Evolutionary conservation across 768 basidiomycete species (phyloP).

Genomic region (Naganishia vaughanmartiniae): DNA sequence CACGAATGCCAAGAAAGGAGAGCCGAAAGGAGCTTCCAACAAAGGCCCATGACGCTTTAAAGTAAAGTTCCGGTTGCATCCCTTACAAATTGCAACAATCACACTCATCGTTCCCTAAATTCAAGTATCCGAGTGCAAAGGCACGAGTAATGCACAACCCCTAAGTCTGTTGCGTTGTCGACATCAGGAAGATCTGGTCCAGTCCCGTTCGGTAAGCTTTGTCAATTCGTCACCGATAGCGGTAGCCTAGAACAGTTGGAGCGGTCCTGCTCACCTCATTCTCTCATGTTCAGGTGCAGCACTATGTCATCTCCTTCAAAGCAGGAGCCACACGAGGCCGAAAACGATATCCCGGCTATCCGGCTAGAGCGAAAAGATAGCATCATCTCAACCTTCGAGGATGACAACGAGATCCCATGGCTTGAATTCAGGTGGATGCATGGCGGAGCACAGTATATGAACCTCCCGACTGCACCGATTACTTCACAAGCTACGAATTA

Average conservation of each 20-base stretch:
- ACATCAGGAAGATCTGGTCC: background rate
- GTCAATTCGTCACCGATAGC: background rate
- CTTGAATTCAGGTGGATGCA: conserved; percentile 43
- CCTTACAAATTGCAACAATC: too few relatives aligned
- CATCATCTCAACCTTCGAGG: conserved; percentile 24
- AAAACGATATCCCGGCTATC: conserved; percentile 26
- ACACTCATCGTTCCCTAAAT: too few relatives aligned
- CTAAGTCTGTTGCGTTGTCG: background rate
- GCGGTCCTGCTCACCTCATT: background rate
- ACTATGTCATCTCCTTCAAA: background rate
- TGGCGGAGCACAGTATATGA: conserved; percentile 48
- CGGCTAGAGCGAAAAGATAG: conserved; percentile 46
- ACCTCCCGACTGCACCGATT: conserved; percentile 46
- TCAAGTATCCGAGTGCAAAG: too few relatives aligned
- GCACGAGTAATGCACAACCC: too few relatives aligned
- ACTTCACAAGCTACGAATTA: conserved; percentile 44
- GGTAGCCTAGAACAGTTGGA: background rate
- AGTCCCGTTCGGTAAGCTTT: background rate
- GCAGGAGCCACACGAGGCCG: background rate
- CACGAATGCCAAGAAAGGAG: too few relatives aligned
- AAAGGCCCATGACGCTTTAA: too few relatives aligned
- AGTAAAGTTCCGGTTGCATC: too few relatives aligned
- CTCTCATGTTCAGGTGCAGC: background rate
- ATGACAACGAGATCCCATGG: conserved; percentile 20
- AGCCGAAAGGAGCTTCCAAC: too few relatives aligned